Conservation (phyloP, 352 stramenopile species). For the Phytophthora citrophthora region DNA sequence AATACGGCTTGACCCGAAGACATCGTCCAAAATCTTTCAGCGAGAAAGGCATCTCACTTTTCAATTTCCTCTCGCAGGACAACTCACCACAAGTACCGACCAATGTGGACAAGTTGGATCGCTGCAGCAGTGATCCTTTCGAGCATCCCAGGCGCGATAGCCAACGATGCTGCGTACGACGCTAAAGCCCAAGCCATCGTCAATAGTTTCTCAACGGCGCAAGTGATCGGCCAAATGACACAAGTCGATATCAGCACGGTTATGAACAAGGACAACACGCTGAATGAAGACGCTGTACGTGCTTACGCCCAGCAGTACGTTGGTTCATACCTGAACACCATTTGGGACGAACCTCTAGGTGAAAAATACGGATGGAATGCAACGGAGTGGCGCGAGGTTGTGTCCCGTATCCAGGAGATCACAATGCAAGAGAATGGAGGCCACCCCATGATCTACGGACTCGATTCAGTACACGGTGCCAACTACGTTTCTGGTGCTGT, state of each 20-base stretch:
- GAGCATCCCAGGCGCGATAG: neutral
- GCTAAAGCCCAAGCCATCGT: slow-evolving; percentile 20
- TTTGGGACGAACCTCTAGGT: slow-evolving; percentile 52
- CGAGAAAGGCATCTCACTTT: slow-evolving; percentile 22
- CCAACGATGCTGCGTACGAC: slow-evolving; percentile 18
- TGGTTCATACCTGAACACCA: slow-evolving; percentile 87
- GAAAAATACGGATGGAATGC: slow-evolving; percentile 59
- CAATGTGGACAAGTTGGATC: slow-evolving; percentile 28
- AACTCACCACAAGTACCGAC: slow-evolving; percentile 6
- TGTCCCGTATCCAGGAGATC: slow-evolving; percentile 78
- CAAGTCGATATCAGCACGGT: slow-evolving; percentile 87
- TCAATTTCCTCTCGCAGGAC: slow-evolving; percentile 26
- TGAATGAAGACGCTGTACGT: slow-evolving; percentile 60
- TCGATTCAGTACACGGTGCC: slow-evolving; percentile 90
- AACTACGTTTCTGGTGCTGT: slow-evolving; percentile 82
- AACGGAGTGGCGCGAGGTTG: slow-evolving; percentile 61
- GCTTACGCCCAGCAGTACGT: slow-evolving; percentile 74
- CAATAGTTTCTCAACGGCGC: slow-evolving; percentile 14
- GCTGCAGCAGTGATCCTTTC: slow-evolving; percentile 4
- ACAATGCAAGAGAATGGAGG: slow-evolving; percentile 65
- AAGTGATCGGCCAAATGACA: slow-evolving; percentile 88
- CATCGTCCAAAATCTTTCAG: slow-evolving; percentile 1
- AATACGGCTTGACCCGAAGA: neutral
- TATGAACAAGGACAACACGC: slow-evolving; percentile 56
- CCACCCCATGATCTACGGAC: slow-evolving; percentile 80